phyloP scores from a whole-genome alignment of 1,284 basidiomycete species.

The Phaffia rhodozyma region DNA sequence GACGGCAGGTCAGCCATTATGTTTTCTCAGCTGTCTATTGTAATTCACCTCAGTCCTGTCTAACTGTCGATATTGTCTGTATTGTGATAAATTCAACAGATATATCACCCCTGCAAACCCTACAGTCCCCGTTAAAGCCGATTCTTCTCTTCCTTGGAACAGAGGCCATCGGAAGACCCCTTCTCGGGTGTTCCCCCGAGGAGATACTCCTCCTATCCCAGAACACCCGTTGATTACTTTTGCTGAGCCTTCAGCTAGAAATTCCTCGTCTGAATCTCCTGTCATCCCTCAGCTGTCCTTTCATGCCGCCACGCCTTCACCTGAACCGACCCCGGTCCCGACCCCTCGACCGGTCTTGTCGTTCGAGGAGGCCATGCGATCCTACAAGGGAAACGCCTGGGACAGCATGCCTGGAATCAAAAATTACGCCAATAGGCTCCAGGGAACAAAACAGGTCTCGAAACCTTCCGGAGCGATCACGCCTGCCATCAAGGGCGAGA shows the following conservation, averaged over 20 bases:
- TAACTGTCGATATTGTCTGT: slow-evolving; percentile 50
- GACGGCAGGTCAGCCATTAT: slow-evolving; percentile 32
- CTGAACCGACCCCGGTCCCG: slow-evolving; percentile 24
- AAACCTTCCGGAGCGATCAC: not conserved
- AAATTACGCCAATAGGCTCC: slow-evolving; percentile 55
- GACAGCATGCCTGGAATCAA: slow-evolving; percentile 66
- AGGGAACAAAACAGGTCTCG: slow-evolving; percentile 23
- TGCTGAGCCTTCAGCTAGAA: slow-evolving; percentile 29
- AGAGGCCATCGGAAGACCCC: slow-evolving; percentile 51
- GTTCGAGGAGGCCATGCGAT: slow-evolving; percentile 45
- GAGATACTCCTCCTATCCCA: slow-evolving; percentile 47
- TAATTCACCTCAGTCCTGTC: slow-evolving; percentile 48
- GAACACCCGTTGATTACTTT: slow-evolving; percentile 38
- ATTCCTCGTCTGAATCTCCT: slow-evolving; percentile 29
- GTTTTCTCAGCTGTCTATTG: slow-evolving; percentile 45
- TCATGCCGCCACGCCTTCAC: slow-evolving; percentile 17
- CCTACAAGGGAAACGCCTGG: slow-evolving; percentile 62
- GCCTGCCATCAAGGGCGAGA: slow-evolving; percentile 11
- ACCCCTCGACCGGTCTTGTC: slow-evolving; percentile 30
- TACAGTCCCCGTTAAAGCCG: slow-evolving; percentile 62
- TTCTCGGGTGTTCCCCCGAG: slow-evolving; percentile 61
- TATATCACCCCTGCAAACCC: slow-evolving; percentile 36
- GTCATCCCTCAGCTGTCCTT: slow-evolving; percentile 27
- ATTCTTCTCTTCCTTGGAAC: slow-evolving; percentile 90
- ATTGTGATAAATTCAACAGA: no score